phyloP scores from a whole-genome alignment of 441 rosid genomes.

The Macaranga tanarius region DNA sequence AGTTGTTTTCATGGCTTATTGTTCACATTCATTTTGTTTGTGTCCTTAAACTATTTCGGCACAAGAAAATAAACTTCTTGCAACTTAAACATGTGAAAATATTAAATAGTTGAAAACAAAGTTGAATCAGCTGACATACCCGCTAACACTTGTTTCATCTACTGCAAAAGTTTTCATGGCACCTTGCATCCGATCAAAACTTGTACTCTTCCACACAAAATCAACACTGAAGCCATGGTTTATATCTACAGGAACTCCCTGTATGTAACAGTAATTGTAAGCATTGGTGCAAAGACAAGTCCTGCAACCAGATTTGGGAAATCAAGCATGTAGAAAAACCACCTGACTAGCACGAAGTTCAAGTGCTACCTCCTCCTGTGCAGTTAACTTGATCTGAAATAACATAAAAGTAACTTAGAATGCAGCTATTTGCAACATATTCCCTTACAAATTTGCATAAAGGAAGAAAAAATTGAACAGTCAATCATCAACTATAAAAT shows the following conservation, averaged over 20 bases:
- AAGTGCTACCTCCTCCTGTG: slow-evolving; percentile 98
- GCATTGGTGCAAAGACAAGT: neutral
- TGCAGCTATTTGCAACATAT: neutral
- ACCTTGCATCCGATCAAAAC: slow-evolving; percentile 98
- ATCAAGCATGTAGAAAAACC: slow-evolving; percentile 24
- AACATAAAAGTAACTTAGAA: slow-evolving; percentile 12
- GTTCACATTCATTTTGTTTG: no score
- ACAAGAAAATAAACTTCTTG: neutral
- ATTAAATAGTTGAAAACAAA: neutral
- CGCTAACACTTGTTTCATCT: slow-evolving; percentile 99
- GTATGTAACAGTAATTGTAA: slow-evolving; percentile 27
- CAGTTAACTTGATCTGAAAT: slow-evolving; percentile 87
- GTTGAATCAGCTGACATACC: slow-evolving; percentile 51
- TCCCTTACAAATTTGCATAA: neutral
- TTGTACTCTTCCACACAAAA: slow-evolving; percentile 99
- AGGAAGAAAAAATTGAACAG: neutral
- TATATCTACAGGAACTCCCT: slow-evolving; percentile 96
- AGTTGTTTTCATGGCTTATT: neutral
- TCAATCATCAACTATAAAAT: neutral
- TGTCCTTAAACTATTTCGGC: neutral
- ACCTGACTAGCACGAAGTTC: slow-evolving; percentile 99
- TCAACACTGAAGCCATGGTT: slow-evolving; percentile 97
- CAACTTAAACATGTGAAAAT: neutral
- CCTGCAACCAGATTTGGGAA: neutral
- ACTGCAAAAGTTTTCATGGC: slow-evolving; percentile 99